A percentile compares a stretch with the other conserved stretches of the same genome.
phyloP scores from a whole-genome alignment of 306 rosid species.

The Coriaria nepalensis region DNA sequence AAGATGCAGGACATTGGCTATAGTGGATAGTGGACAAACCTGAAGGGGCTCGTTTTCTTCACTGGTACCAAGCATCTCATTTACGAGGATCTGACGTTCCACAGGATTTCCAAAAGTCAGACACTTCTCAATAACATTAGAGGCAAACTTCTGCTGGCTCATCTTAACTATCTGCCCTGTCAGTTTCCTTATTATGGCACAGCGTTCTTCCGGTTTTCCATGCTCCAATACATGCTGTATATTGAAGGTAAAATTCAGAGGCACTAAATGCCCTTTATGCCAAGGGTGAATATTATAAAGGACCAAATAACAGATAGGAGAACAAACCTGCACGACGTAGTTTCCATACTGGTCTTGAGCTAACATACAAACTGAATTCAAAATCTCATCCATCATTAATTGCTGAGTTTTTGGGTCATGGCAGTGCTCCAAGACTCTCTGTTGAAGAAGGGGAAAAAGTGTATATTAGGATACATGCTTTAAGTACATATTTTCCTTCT shows the following conservation, averaged over 20 bases:
- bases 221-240: slow-evolving; percentile 80
- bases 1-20: background rate
- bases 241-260: background rate
- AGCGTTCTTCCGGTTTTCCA: slow-evolving; percentile 75
- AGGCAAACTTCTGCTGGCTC: slow-evolving; percentile 99
- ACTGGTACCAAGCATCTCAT: slow-evolving; percentile 87
- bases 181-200: slow-evolving; percentile 64
- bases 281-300: slow-evolving; percentile 1
- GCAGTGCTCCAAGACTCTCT: slow-evolving; percentile 97
- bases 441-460: slow-evolving; percentile 3
- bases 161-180: slow-evolving; percentile 82
- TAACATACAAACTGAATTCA: slow-evolving; percentile 70
- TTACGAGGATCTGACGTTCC: slow-evolving; percentile 68
- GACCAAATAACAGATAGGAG: background rate
- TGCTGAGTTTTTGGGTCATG: slow-evolving; percentile 48
- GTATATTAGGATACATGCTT: background rate
- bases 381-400: slow-evolving; percentile 81
- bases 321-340: slow-evolving; percentile 82
- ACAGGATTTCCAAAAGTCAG: slow-evolving; percentile 61
- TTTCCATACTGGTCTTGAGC: slow-evolving; percentile 98
- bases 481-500: too few relatives aligned
- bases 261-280: background rate
- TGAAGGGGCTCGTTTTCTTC: slow-evolving; percentile 98
- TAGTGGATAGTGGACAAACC: slow-evolving; percentile 29
- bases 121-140: slow-evolving; percentile 85